Conservation (phyloP, 2,329 filamentous ascomycete species). For the Aphanoascus verrucosus region DNA sequence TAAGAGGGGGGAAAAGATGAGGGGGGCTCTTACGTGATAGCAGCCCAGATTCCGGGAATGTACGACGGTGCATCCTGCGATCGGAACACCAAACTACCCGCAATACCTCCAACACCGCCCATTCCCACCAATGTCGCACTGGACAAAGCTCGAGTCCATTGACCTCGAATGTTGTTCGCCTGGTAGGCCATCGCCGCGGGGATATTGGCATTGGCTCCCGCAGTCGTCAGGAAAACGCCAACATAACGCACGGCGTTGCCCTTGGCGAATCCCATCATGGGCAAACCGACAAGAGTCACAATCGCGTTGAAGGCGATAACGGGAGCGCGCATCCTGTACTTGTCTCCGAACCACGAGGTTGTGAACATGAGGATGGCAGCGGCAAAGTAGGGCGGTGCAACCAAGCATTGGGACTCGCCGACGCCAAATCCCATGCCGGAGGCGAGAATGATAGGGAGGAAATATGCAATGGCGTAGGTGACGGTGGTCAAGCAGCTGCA, state of each 20-base stretch:
- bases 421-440: conserved; percentile 53
- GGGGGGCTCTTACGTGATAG: conserved; percentile 19
- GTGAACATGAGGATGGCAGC: conserved; percentile 53
- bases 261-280: conserved; percentile 59
- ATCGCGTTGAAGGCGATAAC: conserved; percentile 56
- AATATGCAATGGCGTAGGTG: conserved; percentile 68
- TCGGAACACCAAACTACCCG: conserved; percentile 62
- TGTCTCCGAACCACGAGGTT: conserved; percentile 56
- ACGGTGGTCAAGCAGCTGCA: conserved; percentile 60
- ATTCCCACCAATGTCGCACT: conserved; percentile 65
- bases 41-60: conserved; percentile 27
- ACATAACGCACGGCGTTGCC: conserved; percentile 54
- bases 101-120: conserved; percentile 69
- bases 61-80: conserved; percentile 28
- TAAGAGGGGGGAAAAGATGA: neutral
- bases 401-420: conserved; percentile 56
- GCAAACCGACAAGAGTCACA: conserved; percentile 56
- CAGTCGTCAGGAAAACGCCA: conserved; percentile 64
- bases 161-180: conserved; percentile 76
- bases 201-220: conserved; percentile 67
- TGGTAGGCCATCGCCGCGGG: conserved; percentile 68
- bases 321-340: conserved; percentile 54
- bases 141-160: conserved; percentile 78
- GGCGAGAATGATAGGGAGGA: conserved; percentile 62
- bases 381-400: conserved; percentile 58